Conservation (phyloP, 2,329 filamentous ascomycete species). For the Alternaria alternata region DNA sequence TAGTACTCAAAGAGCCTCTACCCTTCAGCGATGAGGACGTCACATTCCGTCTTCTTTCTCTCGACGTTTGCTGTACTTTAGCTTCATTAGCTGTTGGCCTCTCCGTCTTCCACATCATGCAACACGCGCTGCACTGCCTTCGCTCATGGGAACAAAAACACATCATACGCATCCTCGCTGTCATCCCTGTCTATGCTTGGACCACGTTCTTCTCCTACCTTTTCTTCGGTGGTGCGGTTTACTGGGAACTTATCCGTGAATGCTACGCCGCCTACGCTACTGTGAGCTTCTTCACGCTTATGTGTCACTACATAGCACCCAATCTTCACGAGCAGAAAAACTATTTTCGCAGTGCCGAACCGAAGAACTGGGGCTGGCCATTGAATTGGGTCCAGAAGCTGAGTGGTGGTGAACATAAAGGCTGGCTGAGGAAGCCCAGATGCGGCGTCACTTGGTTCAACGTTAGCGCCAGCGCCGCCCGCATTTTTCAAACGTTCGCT, state of each 20-base stretch:
- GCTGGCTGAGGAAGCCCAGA: slow-evolving; percentile 75
- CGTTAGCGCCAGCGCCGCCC: slow-evolving; percentile 49
- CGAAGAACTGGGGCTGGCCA: slow-evolving; percentile 78
- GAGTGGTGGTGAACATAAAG: slow-evolving; percentile 70
- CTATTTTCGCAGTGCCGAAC: slow-evolving; percentile 75
- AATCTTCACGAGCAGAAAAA: slow-evolving; percentile 82
- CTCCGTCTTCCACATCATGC: slow-evolving; percentile 63
- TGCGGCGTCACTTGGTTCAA: slow-evolving; percentile 93
- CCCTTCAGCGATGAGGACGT: slow-evolving; percentile 49
- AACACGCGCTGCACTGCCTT: slow-evolving; percentile 67
- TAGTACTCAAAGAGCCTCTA: background rate
- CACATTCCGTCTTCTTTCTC: slow-evolving; percentile 65
- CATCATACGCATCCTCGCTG: slow-evolving; percentile 87
- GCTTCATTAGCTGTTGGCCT: slow-evolving; percentile 60
- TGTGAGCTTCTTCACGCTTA: slow-evolving; percentile 82
- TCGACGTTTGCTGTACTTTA: slow-evolving; percentile 63
- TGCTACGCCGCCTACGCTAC: slow-evolving; percentile 92
- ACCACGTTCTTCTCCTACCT: slow-evolving; percentile 77
- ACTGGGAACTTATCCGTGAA: slow-evolving; percentile 81
- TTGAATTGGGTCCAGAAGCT: slow-evolving; percentile 74
- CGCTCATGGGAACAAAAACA: slow-evolving; percentile 68
- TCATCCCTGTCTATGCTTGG: slow-evolving; percentile 82
- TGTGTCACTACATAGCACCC: slow-evolving; percentile 82
- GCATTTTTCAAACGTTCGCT: slow-evolving; percentile 26
- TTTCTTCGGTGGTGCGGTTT: slow-evolving; percentile 80